Evolutionary conservation across 129 eudicot genomes (phyloP).

Genomic region (Escallonia herrerae): DNA sequence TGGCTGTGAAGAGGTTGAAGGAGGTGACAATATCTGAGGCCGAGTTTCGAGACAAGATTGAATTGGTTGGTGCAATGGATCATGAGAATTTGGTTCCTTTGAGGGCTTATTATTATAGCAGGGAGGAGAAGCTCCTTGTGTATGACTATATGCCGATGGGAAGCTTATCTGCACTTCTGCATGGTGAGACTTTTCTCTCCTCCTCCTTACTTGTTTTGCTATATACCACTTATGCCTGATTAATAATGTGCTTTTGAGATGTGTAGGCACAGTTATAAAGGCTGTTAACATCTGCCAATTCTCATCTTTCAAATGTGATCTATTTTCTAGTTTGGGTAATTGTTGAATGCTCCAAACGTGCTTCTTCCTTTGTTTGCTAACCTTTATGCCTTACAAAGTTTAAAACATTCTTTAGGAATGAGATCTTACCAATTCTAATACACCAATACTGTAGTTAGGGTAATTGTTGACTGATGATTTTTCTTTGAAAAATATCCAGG

Average conservation of each 20-base stretch:
- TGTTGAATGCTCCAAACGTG: neutral
- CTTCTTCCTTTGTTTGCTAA: too few species aligned
- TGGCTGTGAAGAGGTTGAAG: slow-evolving; percentile 93
- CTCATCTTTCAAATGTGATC: neutral
- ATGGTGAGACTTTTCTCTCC: slow-evolving; percentile 45
- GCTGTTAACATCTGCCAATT: too few species aligned
- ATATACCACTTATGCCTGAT: too few species aligned
- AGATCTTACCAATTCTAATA: too few species aligned
- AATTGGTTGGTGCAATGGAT: slow-evolving; percentile 77
- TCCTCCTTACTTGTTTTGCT: neutral
- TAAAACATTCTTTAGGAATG: too few species aligned
- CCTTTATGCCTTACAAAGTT: too few species aligned
- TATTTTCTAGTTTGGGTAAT: neutral
- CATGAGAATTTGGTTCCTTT: slow-evolving; percentile 85
- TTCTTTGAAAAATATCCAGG: neutral
- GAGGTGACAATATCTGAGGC: slow-evolving; percentile 61
- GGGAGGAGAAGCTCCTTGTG: slow-evolving; percentile 91
- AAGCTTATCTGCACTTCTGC: slow-evolving; percentile 91
- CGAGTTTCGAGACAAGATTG: slow-evolving; percentile 79
- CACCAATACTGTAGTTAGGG: too few species aligned
- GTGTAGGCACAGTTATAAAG: too few species aligned
- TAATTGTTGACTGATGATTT: neutral
- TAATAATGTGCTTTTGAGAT: too few species aligned
- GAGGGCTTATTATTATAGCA: slow-evolving; percentile 77
- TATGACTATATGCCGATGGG: slow-evolving; percentile 95